Evolutionary conservation across 2,329 filamentous ascomycete species (phyloP), one percentile per base, ranked within the genome.

Genomic region (Calonectria pteridis): DNA sequence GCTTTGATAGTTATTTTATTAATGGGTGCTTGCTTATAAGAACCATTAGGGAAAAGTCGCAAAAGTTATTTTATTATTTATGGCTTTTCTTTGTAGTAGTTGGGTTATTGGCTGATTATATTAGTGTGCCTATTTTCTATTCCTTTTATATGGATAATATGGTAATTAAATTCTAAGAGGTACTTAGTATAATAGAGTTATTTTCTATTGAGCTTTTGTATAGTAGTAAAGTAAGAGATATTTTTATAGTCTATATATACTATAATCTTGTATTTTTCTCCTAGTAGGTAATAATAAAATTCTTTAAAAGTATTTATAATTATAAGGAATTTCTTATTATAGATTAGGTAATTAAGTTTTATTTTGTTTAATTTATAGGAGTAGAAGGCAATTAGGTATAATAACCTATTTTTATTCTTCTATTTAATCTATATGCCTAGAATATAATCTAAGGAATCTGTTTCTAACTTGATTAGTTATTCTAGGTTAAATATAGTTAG

Each of bases 161-260:
- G n/a, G n/a, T n/a, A n/a, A n/a, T n/a, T n/a, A n/a, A n/a, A n/a
- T n/a, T n/a, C n/a, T n/a, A n/a, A n/a, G n/a, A n/a, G n/a, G n/a
- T n/a, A n/a, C n/a, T n/a, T n/a, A n/a, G n/a, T n/a, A n/a, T n/a
- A n/a, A n/a, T n/a, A n/a, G n/a, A n/a, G n/a, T 74, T 75, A 59
- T 74, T 33, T 10, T 72, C 59, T 35, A 66, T 49, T 73, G n/a
- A 77, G 53, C 65, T 77, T n/a, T 73, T 77, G 69, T 0, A 40
- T 76, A 37, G 46, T 79, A 16, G 26, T 46, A 62, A 78, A 77
- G 5, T 73, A 72, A 20, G 14, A 55, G 31, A 76, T 80, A 72
- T 81, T 79, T 28, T 79, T 76, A 76, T 80, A 76, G 40, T 78
- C 62, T 67, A 55, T 80, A 76, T 13, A 79, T 79, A 29, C 40